A percentile compares a stretch with the other conserved stretches of the same genome.
Conservation (phyloP, 768 basidiomycete species). For the Tremella fuciformis region DNA sequence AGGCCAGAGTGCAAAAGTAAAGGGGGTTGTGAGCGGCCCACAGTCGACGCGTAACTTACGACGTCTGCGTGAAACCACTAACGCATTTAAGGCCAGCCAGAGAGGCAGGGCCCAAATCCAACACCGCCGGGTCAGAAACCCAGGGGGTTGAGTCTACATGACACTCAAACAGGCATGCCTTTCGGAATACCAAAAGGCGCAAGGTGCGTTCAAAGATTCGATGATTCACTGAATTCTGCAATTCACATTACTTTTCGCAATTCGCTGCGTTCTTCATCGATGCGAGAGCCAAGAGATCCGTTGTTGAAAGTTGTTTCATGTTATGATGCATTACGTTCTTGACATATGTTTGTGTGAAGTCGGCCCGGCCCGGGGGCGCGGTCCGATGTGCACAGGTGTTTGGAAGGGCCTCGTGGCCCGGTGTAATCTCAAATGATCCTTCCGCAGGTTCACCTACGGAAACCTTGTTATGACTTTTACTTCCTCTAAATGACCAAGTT, state of each 20-base stretch:
- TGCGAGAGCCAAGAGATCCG: slow-evolving; percentile 74
- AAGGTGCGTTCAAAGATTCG: slow-evolving; percentile 80
- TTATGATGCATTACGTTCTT: slow-evolving; percentile 46
- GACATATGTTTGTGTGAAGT: slow-evolving; percentile 33
- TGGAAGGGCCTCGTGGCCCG: slow-evolving; percentile 35
- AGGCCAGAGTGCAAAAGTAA: slow-evolving; percentile 57
- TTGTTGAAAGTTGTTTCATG: slow-evolving; percentile 59
- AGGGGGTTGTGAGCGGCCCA: slow-evolving; percentile 57
- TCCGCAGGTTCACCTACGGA: slow-evolving; percentile 79
- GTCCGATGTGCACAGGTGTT: slow-evolving; percentile 57
- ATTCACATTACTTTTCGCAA: slow-evolving; percentile 79
- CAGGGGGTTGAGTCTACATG: slow-evolving; percentile 48
- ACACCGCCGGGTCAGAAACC: slow-evolving; percentile 21
- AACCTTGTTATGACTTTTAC: slow-evolving; percentile 80
- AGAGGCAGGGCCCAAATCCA: slow-evolving; percentile 42
- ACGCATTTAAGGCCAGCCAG: slow-evolving; percentile 56
- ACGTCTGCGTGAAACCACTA: slow-evolving; percentile 56
- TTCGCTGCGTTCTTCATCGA: slow-evolving; percentile 79
- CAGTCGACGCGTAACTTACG: slow-evolving; percentile 59
- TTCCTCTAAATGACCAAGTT: slow-evolving; percentile 82
- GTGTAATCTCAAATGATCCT: slow-evolving; percentile 61
- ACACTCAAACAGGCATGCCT: slow-evolving; percentile 68
- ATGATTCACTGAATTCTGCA: slow-evolving; percentile 79
- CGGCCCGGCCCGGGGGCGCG: neutral
- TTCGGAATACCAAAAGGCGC: slow-evolving; percentile 71